phyloP scores from a whole-genome alignment of 2,329 filamentous ascomycete genomes.

The Colletotrichum sp. region DNA sequence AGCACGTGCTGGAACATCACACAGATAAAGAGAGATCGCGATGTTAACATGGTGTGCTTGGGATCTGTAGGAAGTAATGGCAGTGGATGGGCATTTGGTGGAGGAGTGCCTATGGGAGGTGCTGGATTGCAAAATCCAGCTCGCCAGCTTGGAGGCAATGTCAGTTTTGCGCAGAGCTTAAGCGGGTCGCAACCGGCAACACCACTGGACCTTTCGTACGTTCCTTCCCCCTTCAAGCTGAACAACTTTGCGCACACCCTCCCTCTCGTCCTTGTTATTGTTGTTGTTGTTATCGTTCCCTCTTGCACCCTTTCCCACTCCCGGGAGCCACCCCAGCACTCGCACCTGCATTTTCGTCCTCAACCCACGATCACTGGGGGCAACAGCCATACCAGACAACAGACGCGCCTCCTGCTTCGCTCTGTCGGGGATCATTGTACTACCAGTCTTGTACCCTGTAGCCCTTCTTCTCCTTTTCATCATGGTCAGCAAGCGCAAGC shows the following conservation, averaged over 20 bases:
- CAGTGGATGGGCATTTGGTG: slow-evolving; percentile 67
- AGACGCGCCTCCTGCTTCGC: not conserved
- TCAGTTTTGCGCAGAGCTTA: slow-evolving; percentile 72
- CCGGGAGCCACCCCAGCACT: not conserved
- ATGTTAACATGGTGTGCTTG: slow-evolving; percentile 26
- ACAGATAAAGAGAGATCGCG: not conserved
- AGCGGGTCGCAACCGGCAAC: slow-evolving; percentile 67
- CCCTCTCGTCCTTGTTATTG: not conserved
- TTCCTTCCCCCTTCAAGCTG: slow-evolving; percentile 31
- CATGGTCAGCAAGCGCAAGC: slow-evolving; percentile 14
- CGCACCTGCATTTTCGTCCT: not conserved
- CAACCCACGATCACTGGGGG: not conserved
- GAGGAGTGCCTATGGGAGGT: slow-evolving; percentile 64
- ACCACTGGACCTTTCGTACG: slow-evolving; percentile 69
- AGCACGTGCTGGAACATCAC: not conserved
- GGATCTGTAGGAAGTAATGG: slow-evolving; percentile 50
- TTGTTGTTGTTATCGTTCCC: not conserved
- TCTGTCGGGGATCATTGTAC: not conserved
- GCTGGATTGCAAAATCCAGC: slow-evolving; percentile 57
- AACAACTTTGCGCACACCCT: not conserved
- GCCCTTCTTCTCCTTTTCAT: not conserved
- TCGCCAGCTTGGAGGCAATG: slow-evolving; percentile 62
- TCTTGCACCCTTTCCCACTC: not conserved
- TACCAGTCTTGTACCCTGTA: not conserved
- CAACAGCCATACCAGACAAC: not conserved